A percentile compares a stretch with the other conserved stretches of the same genome.
These are phyloP conservation scores for Pseudocercospora ulei DNA, from an alignment of 2,329 filamentous ascomycete species.

Conservation along the genomic window DNA sequence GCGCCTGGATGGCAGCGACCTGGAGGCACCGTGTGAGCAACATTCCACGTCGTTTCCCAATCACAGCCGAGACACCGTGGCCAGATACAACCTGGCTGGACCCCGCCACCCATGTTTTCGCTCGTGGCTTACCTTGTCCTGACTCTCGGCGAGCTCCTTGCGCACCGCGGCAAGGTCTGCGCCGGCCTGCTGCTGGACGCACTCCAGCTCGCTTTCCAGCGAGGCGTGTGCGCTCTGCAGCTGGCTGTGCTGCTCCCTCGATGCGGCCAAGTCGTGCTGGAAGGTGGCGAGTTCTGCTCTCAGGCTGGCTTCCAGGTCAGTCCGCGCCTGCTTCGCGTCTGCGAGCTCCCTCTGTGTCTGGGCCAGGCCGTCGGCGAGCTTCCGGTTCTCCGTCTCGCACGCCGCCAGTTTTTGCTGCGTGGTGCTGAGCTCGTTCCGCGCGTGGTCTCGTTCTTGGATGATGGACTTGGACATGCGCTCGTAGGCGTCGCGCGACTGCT, in stretches of 20 bases:
- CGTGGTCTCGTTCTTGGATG: conserved; percentile 23
- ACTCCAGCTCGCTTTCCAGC: conserved; percentile 13
- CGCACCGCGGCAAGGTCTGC: conserved; percentile 14
- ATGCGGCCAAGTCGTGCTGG: conserved; percentile 13
- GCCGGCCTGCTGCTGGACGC: conserved; percentile 16
- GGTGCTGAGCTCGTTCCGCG: conserved; percentile 19
- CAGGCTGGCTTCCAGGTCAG: conserved; percentile 14
- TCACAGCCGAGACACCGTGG: no score
- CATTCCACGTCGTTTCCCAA: no score
- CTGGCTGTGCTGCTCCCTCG: conserved; percentile 11
- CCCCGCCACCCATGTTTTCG: no score
- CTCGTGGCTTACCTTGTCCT: no score
- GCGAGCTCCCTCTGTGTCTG: conserved; percentile 15
- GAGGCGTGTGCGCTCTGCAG: conserved; percentile 13
- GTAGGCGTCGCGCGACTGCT: conserved; percentile 12
- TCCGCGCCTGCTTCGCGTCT: conserved; percentile 13
- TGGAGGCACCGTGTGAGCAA: no score
- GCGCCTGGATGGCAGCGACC: conserved; percentile 11
- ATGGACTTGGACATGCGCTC: conserved; percentile 21
- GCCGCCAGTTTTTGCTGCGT: conserved; percentile 14
- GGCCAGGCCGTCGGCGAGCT: conserved; percentile 14
- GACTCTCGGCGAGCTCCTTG: conserved; percentile 16
- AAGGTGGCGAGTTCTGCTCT: conserved; percentile 16
- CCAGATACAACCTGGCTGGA: no score
- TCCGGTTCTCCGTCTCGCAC: conserved; percentile 11